Conservation (phyloP, 1,284 basidiomycete species). For the Rhodotorula sp. region DNA sequence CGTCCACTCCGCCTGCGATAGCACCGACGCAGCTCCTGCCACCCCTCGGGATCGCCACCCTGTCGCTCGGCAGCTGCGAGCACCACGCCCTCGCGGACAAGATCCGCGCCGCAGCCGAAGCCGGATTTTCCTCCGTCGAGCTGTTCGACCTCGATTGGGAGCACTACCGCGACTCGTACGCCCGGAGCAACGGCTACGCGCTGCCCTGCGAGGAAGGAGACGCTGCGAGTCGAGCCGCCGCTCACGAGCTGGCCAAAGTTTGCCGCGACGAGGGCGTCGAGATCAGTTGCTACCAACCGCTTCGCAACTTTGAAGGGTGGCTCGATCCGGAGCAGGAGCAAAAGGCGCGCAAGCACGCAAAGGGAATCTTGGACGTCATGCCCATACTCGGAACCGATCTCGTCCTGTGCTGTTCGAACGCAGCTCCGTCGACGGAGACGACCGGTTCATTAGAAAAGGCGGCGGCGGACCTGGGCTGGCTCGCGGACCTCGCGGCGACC, state of each 20-base stretch:
- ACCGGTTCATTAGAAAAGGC: conserved; percentile 42
- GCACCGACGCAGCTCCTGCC: not conserved
- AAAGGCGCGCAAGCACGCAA: conserved; percentile 33
- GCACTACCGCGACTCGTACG: conserved; percentile 42
- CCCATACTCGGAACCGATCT: conserved; percentile 38
- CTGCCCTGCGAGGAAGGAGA: conserved; percentile 32
- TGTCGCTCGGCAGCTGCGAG: conserved; percentile 40
- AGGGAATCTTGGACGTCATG: conserved; percentile 41
- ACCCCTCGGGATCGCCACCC: conserved; percentile 28
- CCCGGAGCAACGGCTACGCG: conserved; percentile 18
- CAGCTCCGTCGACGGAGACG: conserved; percentile 37
- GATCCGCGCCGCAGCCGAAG: conserved; percentile 44
- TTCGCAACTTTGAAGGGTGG: conserved; percentile 50
- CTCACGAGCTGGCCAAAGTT: conserved; percentile 42
- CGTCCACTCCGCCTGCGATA: not conserved
- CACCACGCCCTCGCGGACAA: conserved; percentile 46
- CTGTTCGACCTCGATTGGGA: conserved; percentile 49
- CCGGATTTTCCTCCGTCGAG: conserved; percentile 48
- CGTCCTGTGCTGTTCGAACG: conserved; percentile 40
- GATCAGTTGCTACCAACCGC: conserved; percentile 49
- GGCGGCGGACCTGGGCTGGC: conserved; percentile 44
- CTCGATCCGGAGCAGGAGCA: conserved; percentile 29
- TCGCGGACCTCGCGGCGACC: conserved; percentile 42
- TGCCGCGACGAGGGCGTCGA: conserved; percentile 42
- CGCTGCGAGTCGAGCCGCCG: conserved; percentile 40